phyloP scores from a whole-genome alignment of 2,329 filamentous ascomycete species.

The Neonectria neomacrospora region DNA sequence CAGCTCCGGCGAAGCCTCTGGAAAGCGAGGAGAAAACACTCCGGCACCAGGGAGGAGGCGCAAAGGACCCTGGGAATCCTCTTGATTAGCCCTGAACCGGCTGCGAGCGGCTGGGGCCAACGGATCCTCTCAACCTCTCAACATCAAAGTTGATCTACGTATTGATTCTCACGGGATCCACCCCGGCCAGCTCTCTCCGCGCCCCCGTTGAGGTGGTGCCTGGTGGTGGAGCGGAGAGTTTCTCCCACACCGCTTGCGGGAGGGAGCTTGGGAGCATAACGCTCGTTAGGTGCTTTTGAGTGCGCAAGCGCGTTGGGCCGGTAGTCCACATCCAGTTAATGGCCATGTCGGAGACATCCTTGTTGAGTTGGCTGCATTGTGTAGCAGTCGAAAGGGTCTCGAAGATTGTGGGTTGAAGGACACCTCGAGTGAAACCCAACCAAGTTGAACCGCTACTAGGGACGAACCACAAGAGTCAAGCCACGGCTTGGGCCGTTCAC shows the following conservation, averaged over 20 bases:
- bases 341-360: neutral
- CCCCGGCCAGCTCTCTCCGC: conserved; percentile 39
- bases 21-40: conserved; percentile 39
- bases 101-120: conserved; percentile 14
- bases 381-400: neutral
- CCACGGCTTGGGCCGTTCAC: neutral
- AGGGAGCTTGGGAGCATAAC: conserved; percentile 11
- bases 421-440: neutral
- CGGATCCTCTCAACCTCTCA: neutral
- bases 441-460: neutral
- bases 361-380: conserved; percentile 11
- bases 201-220: conserved; percentile 21
- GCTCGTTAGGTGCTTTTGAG: conserved; percentile 10
- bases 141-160: neutral
- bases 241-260: conserved; percentile 35
- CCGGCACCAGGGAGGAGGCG: conserved; percentile 20
- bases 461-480: neutral
- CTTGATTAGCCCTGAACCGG: conserved; percentile 2
- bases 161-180: conserved; percentile 17
- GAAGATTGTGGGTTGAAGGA: neutral
- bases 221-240: conserved; percentile 18
- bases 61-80: conserved; percentile 19
- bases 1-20: neutral
- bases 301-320: neutral
- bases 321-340: conserved; percentile 7